Evolutionary conservation across 2,329 filamentous ascomycete genomes (phyloP).

Genomic region (Alternaria ventricosa): DNA sequence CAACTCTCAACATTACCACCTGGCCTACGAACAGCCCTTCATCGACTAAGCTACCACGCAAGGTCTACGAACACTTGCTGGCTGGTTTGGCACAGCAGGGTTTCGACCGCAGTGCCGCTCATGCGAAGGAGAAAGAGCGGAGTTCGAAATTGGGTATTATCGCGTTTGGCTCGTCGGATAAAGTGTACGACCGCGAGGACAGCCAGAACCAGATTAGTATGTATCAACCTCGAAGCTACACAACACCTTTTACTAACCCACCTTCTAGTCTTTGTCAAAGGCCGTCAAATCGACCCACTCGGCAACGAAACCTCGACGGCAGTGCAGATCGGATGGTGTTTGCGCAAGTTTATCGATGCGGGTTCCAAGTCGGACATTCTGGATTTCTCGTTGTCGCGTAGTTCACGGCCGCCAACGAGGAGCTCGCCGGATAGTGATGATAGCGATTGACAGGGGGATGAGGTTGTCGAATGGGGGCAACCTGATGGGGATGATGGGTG

Average conservation of each 20-base stretch:
- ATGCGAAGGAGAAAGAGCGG: conserved; percentile 35
- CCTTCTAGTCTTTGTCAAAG: conserved; percentile 51
- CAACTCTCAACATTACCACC: conserved; percentile 57
- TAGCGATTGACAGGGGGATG: conserved; percentile 31
- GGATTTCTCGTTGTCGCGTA: conserved; percentile 52
- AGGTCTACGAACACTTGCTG: conserved; percentile 56
- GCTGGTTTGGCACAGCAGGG: conserved; percentile 48
- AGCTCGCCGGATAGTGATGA: conserved; percentile 43
- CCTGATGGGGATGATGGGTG: background rate
- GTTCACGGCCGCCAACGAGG: conserved; percentile 46
- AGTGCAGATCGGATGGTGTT: conserved; percentile 54
- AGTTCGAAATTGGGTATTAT: conserved; percentile 53
- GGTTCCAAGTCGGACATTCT: conserved; percentile 53
- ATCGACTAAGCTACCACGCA: conserved; percentile 49
- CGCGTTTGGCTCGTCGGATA: conserved; percentile 56
- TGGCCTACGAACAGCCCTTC: conserved; percentile 56
- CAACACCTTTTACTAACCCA: background rate
- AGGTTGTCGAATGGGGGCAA: conserved; percentile 1
- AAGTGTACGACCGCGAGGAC: conserved; percentile 56
- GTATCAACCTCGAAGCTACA: background rate
- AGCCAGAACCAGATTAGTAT: conserved; percentile 52
- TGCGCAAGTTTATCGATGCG: conserved; percentile 54
- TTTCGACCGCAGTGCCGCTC: conserved; percentile 39
- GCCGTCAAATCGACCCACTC: conserved; percentile 51
- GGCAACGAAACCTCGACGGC: conserved; percentile 51